Evolutionary conservation across 768 basidiomycete species (phyloP).

Genomic region (Hebeloma cylindrosporum): DNA sequence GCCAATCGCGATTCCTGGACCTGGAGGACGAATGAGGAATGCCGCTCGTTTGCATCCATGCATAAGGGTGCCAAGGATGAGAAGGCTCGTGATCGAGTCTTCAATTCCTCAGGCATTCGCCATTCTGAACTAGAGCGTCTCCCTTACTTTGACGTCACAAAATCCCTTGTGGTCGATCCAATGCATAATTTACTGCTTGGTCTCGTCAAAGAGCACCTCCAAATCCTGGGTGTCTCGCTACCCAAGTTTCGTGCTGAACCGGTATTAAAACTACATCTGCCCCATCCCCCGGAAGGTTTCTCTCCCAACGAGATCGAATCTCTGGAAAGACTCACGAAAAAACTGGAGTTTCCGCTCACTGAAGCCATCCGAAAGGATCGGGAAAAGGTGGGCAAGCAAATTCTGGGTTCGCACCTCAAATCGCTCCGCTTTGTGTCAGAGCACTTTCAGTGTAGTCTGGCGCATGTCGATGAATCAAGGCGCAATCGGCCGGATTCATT

Average conservation of each 20-base stretch:
- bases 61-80: constrained; percentile 2
- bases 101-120: constrained; percentile 9
- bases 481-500: too few relatives aligned
- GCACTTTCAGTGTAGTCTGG: too few relatives aligned
- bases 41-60: not conserved
- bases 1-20: constrained; percentile 19
- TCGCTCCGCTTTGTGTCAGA: too few relatives aligned
- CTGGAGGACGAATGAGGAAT: constrained; percentile 20
- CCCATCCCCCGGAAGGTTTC: too few relatives aligned
- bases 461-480: too few relatives aligned
- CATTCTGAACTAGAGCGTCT: constrained; percentile 32
- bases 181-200: constrained; percentile 44
- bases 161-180: constrained; percentile 33
- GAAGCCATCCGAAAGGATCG: too few relatives aligned
- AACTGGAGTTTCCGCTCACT: too few relatives aligned
- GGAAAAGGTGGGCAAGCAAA: too few relatives aligned
- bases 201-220: constrained; percentile 29
- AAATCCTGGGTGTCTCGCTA: constrained; percentile 16
- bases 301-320: too few relatives aligned
- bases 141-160: constrained; percentile 39
- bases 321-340: too few relatives aligned
- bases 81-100: constrained; percentile 6
- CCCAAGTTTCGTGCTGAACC: not conserved
- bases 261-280: too few relatives aligned
- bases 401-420: too few relatives aligned